Conservation (phyloP, 2,329 filamentous ascomycete genomes). For the Septoria petroselini region DNA sequence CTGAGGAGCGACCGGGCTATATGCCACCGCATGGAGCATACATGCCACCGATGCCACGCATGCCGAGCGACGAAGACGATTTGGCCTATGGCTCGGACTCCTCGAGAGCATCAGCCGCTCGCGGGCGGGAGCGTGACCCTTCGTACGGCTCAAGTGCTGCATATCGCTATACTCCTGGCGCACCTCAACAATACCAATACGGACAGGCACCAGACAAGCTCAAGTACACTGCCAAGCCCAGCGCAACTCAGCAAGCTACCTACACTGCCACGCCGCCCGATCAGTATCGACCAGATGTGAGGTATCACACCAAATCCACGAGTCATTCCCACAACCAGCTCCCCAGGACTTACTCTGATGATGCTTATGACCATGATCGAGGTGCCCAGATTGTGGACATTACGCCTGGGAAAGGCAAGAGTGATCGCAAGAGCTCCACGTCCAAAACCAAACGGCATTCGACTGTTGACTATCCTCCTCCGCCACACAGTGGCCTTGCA, state of each 20-base stretch:
- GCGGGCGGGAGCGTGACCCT: constrained; percentile 13
- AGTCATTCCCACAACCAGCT: constrained; percentile 24
- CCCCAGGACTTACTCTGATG: constrained; percentile 25
- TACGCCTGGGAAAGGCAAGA: constrained; percentile 37
- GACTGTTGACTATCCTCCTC: constrained; percentile 10
- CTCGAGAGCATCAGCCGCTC: constrained; percentile 11
- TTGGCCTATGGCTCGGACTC: constrained; percentile 34
- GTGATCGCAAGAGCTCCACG: constrained; percentile 21
- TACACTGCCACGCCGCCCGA: constrained; percentile 24
- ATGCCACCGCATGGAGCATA: constrained; percentile 22
- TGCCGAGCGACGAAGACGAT: constrained; percentile 30
- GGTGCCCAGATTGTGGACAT: constrained; percentile 43
- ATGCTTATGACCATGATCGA: constrained; percentile 26
- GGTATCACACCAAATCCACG: constrained; percentile 20
- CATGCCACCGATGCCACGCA: constrained; percentile 17
- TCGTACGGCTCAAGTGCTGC: constrained; percentile 24
- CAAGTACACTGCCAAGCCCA: constrained; percentile 44
- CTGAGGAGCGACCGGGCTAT: constrained; percentile 44
- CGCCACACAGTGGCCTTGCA: constrained; percentile 24
- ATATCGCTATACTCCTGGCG: constrained; percentile 26
- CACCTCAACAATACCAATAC: constrained; percentile 38
- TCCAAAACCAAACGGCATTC: constrained; percentile 25
- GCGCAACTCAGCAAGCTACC: constrained; percentile 7
- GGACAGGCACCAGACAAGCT: constrained; percentile 42
- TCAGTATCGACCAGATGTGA: constrained; percentile 17